Conservation (phyloP, 331 rosid genomes). For the Erythrophleum ivorense region DNA sequence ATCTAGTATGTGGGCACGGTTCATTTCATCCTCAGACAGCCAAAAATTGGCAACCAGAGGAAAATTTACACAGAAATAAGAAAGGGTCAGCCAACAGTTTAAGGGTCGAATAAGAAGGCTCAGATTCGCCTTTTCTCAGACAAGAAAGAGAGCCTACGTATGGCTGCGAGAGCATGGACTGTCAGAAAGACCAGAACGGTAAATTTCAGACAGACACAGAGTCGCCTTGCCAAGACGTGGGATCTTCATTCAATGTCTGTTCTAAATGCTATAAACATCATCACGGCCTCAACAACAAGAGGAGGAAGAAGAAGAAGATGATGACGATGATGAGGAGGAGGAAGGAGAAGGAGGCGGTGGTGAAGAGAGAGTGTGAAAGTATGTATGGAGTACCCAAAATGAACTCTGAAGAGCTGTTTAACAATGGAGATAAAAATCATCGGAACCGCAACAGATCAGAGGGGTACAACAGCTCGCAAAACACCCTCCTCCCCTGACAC, state of each 20-base stretch:
- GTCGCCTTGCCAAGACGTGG: conserved; percentile 42
- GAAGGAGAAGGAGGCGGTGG: not conserved
- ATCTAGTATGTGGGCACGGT: not conserved
- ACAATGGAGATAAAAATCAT: conserved; percentile 35
- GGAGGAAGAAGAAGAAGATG: not conserved
- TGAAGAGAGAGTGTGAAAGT: not conserved
- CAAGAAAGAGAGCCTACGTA: conserved; percentile 30
- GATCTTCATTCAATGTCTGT: conserved; percentile 32
- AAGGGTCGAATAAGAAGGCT: conserved; percentile 45
- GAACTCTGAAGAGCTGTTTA: not conserved
- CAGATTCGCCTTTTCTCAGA: conserved; percentile 65
- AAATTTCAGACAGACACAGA: conserved; percentile 15
- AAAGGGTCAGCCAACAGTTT: not conserved
- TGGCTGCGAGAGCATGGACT: conserved; percentile 49
- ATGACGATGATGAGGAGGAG: not conserved
- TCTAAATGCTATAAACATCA: conserved; percentile 7
- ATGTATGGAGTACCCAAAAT: not conserved
- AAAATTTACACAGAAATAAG: not conserved
- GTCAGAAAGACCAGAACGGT: not conserved
- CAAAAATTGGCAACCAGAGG: not conserved
- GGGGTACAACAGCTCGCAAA: conserved; percentile 28
- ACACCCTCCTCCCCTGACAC: conserved; percentile 30
- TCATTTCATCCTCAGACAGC: no score
- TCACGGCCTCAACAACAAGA: conserved; percentile 44
- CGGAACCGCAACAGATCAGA: conserved; percentile 39